Percentiles rank a stretch among this genome's conserved stretches.
Conservation (phyloP, 306 rosid species). For the Fragaria ananassa region DNA sequence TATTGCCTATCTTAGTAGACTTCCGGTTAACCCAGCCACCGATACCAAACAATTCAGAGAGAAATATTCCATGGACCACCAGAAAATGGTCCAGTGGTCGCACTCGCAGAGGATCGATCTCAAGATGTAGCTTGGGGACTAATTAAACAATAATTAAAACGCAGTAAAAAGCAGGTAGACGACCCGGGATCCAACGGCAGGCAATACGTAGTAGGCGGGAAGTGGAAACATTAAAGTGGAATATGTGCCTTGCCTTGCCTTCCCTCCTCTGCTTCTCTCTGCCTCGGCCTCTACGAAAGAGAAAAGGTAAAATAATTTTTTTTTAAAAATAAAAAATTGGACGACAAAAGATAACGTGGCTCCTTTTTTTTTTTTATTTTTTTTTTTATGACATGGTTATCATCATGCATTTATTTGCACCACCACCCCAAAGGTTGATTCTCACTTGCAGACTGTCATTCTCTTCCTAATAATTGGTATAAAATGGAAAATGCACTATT, state of each 20-base stretch:
- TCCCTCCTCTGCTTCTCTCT: slow-evolving; percentile 26
- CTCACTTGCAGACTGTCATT: slow-evolving; percentile 35
- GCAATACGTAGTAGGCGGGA: not conserved
- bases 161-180: not conserved
- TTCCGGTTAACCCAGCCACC: not conserved
- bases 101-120: slow-evolving; percentile 25
- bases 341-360: slow-evolving; percentile 21
- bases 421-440: slow-evolving; percentile 7
- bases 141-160: not conserved
- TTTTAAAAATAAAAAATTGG: not conserved
- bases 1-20: no score
- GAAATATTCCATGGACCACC: slow-evolving; percentile 3
- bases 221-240: slow-evolving; percentile 22
- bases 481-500: not conserved
- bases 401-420: slow-evolving; percentile 6
- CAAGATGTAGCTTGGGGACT: not conserved
- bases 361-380: not conserved
- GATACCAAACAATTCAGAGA: not conserved
- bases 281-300: slow-evolving; percentile 10
- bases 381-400: slow-evolving; percentile 13
- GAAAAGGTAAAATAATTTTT: not conserved
- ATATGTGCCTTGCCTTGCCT: slow-evolving; percentile 38
- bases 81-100: not conserved
- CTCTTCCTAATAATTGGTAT: not conserved
- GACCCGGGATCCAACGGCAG: slow-evolving; percentile 26